Evolutionary conservation across 306 rosid genomes (phyloP).

Genomic region (Inga laurina): DNA sequence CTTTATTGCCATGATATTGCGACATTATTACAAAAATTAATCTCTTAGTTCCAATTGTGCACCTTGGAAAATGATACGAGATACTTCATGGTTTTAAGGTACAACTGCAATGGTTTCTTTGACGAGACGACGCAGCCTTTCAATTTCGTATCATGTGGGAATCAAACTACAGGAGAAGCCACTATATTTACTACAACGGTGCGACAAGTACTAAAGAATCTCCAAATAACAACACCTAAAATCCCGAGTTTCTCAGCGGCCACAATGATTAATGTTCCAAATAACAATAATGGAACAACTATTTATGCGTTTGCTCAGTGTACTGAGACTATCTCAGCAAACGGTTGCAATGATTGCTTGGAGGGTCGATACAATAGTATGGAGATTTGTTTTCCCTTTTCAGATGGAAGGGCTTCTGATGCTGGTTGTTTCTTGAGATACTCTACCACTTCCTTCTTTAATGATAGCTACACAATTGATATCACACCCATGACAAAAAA

Average conservation of each 20-base stretch:
- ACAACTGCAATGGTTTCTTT: background rate
- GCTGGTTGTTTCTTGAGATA: background rate
- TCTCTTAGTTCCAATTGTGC: background rate
- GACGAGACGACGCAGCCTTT: background rate
- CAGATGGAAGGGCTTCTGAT: slow-evolving; percentile 41
- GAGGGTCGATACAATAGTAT: slow-evolving; percentile 29
- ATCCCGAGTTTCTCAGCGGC: slow-evolving; percentile 43
- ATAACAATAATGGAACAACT: background rate
- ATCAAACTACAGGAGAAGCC: background rate
- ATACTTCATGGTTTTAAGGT: background rate
- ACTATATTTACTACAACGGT: background rate
- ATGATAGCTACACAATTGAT: background rate
- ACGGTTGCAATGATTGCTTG: slow-evolving; percentile 44
- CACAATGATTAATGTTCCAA: slow-evolving; percentile 2
- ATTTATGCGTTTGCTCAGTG: slow-evolving; percentile 48
- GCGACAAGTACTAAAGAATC: background rate
- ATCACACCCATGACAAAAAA: slow-evolving; percentile 18
- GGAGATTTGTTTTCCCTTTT: slow-evolving; percentile 35
- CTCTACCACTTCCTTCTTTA: background rate
- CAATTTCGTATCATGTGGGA: background rate
- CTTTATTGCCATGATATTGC: no score
- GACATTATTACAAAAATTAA: no score
- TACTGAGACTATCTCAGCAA: slow-evolving; percentile 24
- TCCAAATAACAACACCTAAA: background rate
- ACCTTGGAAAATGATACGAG: background rate